Evolutionary conservation across 1,139 yeast species (phyloP), one percentile per base, ranked within the genome.

Genomic region (Pichia sp.): DNA sequence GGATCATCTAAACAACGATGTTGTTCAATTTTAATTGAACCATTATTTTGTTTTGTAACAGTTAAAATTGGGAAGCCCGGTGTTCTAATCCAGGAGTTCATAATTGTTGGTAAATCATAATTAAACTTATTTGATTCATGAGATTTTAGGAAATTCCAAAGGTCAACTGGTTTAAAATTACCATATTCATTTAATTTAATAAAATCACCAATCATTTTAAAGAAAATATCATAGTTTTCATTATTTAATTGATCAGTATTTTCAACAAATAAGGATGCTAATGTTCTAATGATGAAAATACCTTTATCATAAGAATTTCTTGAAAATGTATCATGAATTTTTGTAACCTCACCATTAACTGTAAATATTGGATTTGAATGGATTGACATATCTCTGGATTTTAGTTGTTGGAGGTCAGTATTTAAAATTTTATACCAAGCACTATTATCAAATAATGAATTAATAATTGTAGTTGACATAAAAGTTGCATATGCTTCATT

Each of bases 401-500:
- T 64, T 39, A 72, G 51, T 2, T 58, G 58, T 43, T 69, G 74
- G 37, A 71, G 54, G 10, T 72, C 74, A 12, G 62, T 57, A 42
- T 64, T 61, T 27, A 60, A 59, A 37, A 65, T 65, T 5, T 55
- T 57, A 26, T 50, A 49, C 71, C 70, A 67, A 41, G 57, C 55
- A 24, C 52, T 50, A 10, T 53, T 48, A 37, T 64, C 68, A 53
- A 56, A 52, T 5, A 42, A 25, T 35, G 50, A 50, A 32, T 48
- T 45, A 11, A 57, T 44, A 1, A 60, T 30, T 12, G 56, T 42
- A 40, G 51, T 51, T 20, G 68, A 73, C 79, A 79, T 57, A 42
- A 60, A 60, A 0, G 90, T 82, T 0, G 92, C 90, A 64, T 83
- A 79, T 2, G 86, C 67, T 63, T 84, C 94, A 54, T 82, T 82